Evolutionary conservation across 2,329 filamentous ascomycete species (phyloP).

Genomic region (Penicillium sp.): DNA sequence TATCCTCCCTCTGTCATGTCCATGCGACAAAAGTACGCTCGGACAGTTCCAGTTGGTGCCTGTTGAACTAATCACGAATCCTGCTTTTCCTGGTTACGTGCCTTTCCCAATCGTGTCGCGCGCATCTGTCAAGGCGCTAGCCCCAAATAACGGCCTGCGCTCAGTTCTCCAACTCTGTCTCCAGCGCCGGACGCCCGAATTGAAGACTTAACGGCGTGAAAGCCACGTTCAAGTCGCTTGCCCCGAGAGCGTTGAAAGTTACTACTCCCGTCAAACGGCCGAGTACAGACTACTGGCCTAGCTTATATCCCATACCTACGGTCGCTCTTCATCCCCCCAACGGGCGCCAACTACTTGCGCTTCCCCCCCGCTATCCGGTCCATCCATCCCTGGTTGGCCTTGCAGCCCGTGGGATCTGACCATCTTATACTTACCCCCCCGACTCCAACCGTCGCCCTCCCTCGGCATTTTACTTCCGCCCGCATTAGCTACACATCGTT

Average conservation of each 20-base stretch:
- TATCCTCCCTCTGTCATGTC: conserved; percentile 2
- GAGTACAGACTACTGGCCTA: background rate
- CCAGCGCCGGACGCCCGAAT: background rate
- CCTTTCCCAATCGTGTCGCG: conserved; percentile 3
- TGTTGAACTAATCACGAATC: conserved; percentile 8
- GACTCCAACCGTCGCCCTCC: conserved; percentile 19
- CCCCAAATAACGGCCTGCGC: conserved; percentile 14
- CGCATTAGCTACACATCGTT: conserved; percentile 16
- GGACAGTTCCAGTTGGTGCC: conserved; percentile 6
- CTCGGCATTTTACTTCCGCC: conserved; percentile 25
- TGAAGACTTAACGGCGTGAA: conserved; percentile 2
- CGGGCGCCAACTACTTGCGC: background rate
- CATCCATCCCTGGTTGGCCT: conserved; percentile 1
- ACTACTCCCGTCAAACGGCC: background rate
- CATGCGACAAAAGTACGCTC: conserved; percentile 14
- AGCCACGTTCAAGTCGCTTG: conserved; percentile 1
- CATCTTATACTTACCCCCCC: conserved; percentile 16
- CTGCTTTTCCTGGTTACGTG: conserved; percentile 2
- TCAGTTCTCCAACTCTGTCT: conserved; percentile 6
- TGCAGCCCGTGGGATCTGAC: conserved; percentile 14
- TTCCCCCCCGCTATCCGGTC: background rate
- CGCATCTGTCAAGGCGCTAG: conserved; percentile 10
- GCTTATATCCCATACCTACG: background rate
- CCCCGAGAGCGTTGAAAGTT: background rate
- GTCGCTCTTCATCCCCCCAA: background rate